Base-by-base conservation (phyloP, 2,329 filamentous ascomycete genomes). In the Alternaria arbusti region DNA sequence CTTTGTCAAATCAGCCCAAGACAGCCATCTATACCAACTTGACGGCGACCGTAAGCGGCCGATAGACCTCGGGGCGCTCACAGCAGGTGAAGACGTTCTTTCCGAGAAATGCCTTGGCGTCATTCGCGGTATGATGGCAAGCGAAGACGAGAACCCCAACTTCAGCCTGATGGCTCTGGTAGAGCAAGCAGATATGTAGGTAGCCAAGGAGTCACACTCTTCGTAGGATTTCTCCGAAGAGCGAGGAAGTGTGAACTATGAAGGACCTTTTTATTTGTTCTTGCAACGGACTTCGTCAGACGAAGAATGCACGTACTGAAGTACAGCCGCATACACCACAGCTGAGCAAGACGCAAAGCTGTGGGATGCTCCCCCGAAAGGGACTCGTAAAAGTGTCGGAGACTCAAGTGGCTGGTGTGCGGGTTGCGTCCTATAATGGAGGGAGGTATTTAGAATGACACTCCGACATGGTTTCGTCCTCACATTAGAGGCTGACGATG, bases 181-280 rank as follows among this genome's bases (percentile, higher is more conserved):
- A 7, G 50, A 64, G 5, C 52, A 44, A 17, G 54, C 20, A 22
- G 46, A 15, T 8, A 80, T 85, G 83, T 85, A 80, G 82, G 83
- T 82, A 79, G 80, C 75, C 82, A 81, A 82, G 84, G 84, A 86
- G 84, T 84, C 84, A 84, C 82, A 81, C 82, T 82, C 78, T 79
- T 78, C 78, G 77, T 81, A 75, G 81, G 72, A 74, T 60, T 47
- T 72, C 64, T 73, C 79, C 76, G 76, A 75, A 82, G 81, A 82
- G 83, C 78, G 78, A 83, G 78, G 77, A 78, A 82, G 81, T 79
- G 81, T 84, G 84, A 84, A 86, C 84, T 86, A 86, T 86, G 84
- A 85, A 82, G 82, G 83, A 82, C 83, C 83, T 73, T 70, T 71
- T 67, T 60, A 57, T 69, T 84, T 80, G 63, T 58, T 85, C 74